These are phyloP conservation scores for Cladophialophora yegresii DNA, from an alignment of 2,329 filamentous ascomycete genomes.

Conservation along the genomic window DNA sequence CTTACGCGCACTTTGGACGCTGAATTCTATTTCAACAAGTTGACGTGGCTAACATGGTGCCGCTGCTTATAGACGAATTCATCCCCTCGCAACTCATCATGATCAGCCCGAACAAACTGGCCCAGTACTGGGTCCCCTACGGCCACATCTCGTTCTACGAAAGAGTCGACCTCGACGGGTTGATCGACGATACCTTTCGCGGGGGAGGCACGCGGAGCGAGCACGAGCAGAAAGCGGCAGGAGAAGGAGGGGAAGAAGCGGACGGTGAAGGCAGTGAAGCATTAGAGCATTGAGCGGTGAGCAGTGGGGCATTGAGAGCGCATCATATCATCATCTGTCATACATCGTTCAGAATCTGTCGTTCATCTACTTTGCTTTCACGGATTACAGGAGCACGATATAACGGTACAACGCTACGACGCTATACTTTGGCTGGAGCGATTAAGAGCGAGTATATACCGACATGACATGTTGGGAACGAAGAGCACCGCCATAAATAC, in stretches of 20 bases:
- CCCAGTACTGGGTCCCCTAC: slow-evolving; percentile 75
- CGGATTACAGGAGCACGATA: too few species aligned
- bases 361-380: too few species aligned
- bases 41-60: neutral
- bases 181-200: slow-evolving; percentile 38
- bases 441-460: too few species aligned
- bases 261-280: neutral
- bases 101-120: slow-evolving; percentile 72
- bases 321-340: neutral
- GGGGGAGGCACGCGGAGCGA: neutral
- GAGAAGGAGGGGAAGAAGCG: neutral
- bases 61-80: slow-evolving; percentile 65
- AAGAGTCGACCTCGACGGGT: slow-evolving; percentile 46
- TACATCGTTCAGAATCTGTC: neutral
- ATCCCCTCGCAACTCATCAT: slow-evolving; percentile 76
- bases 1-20: too few species aligned
- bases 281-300: too few species aligned
- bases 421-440: too few species aligned
- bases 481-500: too few species aligned
- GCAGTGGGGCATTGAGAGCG: neutral
- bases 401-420: too few species aligned
- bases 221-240: neutral
- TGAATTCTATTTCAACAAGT: too few species aligned
- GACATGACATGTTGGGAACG: too few species aligned
- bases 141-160: slow-evolving; percentile 50